Evolutionary conservation across 2,329 filamentous ascomycete species (phyloP).

Genomic region (Epichloe scottii): DNA sequence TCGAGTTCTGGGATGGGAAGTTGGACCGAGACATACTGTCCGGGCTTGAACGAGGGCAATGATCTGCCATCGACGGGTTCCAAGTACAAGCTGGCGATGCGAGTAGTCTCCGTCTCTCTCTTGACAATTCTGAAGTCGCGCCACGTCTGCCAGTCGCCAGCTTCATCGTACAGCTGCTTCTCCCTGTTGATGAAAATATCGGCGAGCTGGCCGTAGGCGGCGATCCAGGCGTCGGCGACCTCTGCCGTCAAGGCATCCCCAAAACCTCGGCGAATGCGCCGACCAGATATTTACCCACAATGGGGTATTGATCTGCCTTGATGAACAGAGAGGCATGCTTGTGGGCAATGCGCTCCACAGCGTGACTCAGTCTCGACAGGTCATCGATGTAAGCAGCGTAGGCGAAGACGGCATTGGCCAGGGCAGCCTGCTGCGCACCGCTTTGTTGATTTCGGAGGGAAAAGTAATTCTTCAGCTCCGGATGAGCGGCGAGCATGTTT

Average conservation of each 20-base stretch:
- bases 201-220: conserved; percentile 60
- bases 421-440: conserved; percentile 55
- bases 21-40: conserved; percentile 61
- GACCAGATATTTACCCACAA: conserved; percentile 58
- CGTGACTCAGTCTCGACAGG: conserved; percentile 42
- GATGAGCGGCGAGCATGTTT: conserved; percentile 52
- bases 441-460: conserved; percentile 56
- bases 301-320: conserved; percentile 53
- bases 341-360: conserved; percentile 57
- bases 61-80: conserved; percentile 41
- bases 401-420: conserved; percentile 56
- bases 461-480: conserved; percentile 57
- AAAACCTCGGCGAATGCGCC: conserved; percentile 55
- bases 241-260: conserved; percentile 51
- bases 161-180: conserved; percentile 42
- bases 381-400: conserved; percentile 65
- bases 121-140: conserved; percentile 41
- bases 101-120: conserved; percentile 48
- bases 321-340: conserved; percentile 66
- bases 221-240: conserved; percentile 57
- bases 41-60: conserved; percentile 52
- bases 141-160: conserved; percentile 33
- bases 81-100: conserved; percentile 59
- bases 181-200: conserved; percentile 58
- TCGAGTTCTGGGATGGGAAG: conserved; percentile 44